Conservation (phyloP, 2,329 filamentous ascomycete species). For the Fusarium acutatum region DNA sequence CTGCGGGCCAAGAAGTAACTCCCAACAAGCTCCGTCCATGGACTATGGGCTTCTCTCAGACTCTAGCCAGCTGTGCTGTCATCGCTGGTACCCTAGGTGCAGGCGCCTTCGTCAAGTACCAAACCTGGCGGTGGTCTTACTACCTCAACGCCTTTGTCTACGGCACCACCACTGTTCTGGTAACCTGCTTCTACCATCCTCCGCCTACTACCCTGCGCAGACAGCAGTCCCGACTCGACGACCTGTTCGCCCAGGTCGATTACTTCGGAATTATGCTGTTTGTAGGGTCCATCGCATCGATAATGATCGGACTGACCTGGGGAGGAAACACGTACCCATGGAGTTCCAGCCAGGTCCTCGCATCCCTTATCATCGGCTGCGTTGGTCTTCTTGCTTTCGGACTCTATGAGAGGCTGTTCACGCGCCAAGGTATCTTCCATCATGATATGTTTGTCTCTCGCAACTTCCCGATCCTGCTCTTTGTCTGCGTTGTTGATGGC, state of each 20-base stretch:
- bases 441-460: background rate
- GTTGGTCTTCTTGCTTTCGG: background rate
- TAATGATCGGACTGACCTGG: background rate
- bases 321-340: background rate
- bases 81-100: background rate
- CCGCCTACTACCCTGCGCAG: background rate
- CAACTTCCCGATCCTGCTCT: background rate
- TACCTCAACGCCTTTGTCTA: background rate
- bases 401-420: background rate
- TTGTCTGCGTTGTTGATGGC: background rate
- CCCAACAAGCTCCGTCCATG: background rate
- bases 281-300: background rate
- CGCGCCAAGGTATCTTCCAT: background rate
- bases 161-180: background rate
- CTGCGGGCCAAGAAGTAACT: background rate
- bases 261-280: background rate
- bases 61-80: background rate
- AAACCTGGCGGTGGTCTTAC: background rate
- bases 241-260: background rate
- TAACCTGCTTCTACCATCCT: background rate
- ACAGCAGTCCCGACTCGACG: background rate
- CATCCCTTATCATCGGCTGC: background rate
- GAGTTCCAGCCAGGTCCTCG: background rate
- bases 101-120: background rate
- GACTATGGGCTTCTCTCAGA: background rate